Evolutionary conservation across 257 asterid species (phyloP).

Genomic region (Nicotiana paniculata): DNA sequence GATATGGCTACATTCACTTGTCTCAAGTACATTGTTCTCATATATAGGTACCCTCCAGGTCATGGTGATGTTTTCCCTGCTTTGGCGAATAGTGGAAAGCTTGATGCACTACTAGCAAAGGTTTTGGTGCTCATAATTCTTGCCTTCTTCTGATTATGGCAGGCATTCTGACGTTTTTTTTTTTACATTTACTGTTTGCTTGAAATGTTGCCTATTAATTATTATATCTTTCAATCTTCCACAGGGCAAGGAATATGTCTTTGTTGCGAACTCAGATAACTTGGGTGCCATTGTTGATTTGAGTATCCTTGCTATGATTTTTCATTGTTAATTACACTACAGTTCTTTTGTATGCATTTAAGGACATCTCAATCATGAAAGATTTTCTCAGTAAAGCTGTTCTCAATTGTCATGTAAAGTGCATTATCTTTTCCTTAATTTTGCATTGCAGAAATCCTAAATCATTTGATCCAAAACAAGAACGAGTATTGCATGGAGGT

Average conservation of each 20-base stretch:
- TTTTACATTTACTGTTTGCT: neutral
- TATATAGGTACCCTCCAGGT: conserved; percentile 94
- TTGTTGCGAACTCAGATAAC: conserved; percentile 93
- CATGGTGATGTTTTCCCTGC: conserved; percentile 99
- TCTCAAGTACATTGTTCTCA: conserved; percentile 12
- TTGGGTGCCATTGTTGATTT: conserved; percentile 95
- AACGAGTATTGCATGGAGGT: conserved; percentile 99
- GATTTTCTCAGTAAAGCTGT: neutral
- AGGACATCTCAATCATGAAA: neutral
- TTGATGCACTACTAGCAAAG: conserved; percentile 81
- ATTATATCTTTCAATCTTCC: neutral
- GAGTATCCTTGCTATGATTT: conserved; percentile 64
- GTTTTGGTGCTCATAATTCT: conserved; percentile 28
- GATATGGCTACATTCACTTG: neutral
- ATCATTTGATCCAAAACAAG: conserved; percentile 77
- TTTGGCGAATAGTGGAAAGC: conserved; percentile 92
- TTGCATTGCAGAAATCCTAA: conserved; percentile 64
- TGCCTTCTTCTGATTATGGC: conserved; percentile 2
- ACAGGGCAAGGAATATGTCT: conserved; percentile 97
- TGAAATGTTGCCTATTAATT: neutral
- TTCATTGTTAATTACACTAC: neutral
- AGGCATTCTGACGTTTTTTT: neutral
- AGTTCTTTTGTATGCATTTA: neutral
- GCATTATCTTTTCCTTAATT: conserved; percentile 39
- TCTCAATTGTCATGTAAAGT: neutral